Base-by-base conservation (phyloP, 129 eudicot species). In the Arctium minus region DNA sequence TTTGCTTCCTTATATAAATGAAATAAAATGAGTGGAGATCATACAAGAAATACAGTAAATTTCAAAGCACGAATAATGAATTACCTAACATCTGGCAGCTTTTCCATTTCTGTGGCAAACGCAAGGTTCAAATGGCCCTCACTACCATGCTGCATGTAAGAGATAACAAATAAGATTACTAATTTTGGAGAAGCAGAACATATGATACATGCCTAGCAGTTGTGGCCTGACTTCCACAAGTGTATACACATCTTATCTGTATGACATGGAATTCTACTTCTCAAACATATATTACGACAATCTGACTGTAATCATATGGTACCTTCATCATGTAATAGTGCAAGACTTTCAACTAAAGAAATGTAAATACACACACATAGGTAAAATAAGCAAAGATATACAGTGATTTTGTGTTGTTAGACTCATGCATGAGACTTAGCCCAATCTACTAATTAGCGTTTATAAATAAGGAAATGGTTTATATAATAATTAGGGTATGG, bases 81-180 rank as follows among this genome's bases (percentile, higher is more conserved):
- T 87, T 87, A 96, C 99, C 98, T 93, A 72, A 90, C 92, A 70
- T 87, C 88, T 67, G 92, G 88, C 84, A 92, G 92, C 83, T 96
- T 96, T 83, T 86, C 87, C 98, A 93, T 96, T 88, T 93, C 98
- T 62, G 92, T 81, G 53, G 97, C 98, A 88, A 81, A 96, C 6
- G 94, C 99, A 56, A 74, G 79, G 83, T 86, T 92, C 42, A 96
- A 80, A 79, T 76, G 79, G 77, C 98, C 96, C 86, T 96, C 99
- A 65, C 89, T 92, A 80, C 99, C 99, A 82, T 92, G 94, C 99
- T 96, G 86, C 85, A 84, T 74, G 85, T 60, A 50, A 83, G 75
- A 81, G 9, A 42, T 22, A 18, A 27, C n/a, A 80, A 36, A 53
- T 2, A 83, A 76, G 40, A 35, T 42, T 70, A 12, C 77, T 31